A percentile compares a stretch with the other conserved stretches of the same genome.
These are phyloP conservation scores for Oryza glaberrima DNA, from an alignment of 176 grass and related monocot genomes.

Conservation along the genomic window DNA sequence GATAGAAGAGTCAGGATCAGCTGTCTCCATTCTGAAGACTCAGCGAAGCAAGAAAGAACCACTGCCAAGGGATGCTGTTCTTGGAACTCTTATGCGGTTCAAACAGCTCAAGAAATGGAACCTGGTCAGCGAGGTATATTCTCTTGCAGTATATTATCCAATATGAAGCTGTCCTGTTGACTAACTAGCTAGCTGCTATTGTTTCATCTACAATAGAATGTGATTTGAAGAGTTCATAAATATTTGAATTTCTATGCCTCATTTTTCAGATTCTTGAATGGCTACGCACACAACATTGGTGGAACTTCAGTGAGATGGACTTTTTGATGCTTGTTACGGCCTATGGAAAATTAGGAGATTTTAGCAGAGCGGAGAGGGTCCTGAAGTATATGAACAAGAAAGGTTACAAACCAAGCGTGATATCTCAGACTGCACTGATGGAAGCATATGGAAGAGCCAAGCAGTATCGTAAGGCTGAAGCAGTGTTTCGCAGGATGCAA, in stretches of 20 bases:
- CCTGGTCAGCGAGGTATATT: constrained; percentile 82
- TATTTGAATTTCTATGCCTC: constrained; percentile 7
- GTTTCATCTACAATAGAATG: constrained; percentile 12
- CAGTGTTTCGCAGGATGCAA: constrained; percentile 90
- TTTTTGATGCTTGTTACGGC: constrained; percentile 93
- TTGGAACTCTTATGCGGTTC: constrained; percentile 85
- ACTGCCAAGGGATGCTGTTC: constrained; percentile 69
- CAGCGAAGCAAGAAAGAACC: constrained; percentile 48
- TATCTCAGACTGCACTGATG: constrained; percentile 94
- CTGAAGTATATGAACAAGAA: constrained; percentile 86
- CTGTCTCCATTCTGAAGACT: constrained; percentile 63
- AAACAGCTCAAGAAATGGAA: constrained; percentile 95
- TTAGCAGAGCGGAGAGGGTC: constrained; percentile 74
- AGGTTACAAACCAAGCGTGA: constrained; percentile 73
- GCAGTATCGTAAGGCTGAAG: constrained; percentile 82
- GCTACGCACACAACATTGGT: constrained; percentile 94
- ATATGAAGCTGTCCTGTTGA: constrained; percentile 14
- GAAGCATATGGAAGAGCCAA: constrained; percentile 87
- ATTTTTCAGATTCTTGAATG: constrained; percentile 88
- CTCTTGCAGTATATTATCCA: constrained; percentile 19
- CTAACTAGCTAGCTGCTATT: background rate
- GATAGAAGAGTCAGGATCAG: constrained; percentile 74
- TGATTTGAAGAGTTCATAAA: background rate
- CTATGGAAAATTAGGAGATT: constrained; percentile 86
- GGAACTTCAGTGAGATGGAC: constrained; percentile 92